phyloP scores from a whole-genome alignment of 2,329 filamentous ascomycete genomes.

The Alternaria gaisen region DNA sequence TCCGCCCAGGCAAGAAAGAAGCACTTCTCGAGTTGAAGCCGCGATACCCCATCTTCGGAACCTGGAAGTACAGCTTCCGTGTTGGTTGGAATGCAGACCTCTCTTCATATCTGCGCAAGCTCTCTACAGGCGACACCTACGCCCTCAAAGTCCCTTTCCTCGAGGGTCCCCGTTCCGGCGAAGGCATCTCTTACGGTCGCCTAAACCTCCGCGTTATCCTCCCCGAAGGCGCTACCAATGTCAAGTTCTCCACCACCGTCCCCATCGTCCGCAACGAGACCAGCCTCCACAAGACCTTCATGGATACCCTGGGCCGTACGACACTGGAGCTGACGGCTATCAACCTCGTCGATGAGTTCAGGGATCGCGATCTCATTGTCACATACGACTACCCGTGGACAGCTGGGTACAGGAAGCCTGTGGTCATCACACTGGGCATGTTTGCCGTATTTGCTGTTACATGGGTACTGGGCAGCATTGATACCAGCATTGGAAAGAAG shows the following conservation, averaged over 20 bases:
- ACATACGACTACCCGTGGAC: conserved; percentile 84
- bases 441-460: conserved; percentile 76
- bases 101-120: conserved; percentile 74
- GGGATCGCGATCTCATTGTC: conserved; percentile 83
- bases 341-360: conserved; percentile 90
- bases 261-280: conserved; percentile 71
- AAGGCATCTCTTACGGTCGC: conserved; percentile 86
- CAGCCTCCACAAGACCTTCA: conserved; percentile 82
- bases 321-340: conserved; percentile 79
- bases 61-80: conserved; percentile 97
- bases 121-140: conserved; percentile 72
- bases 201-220: conserved; percentile 83
- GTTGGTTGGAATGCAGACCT: conserved; percentile 95
- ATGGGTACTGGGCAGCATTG: conserved; percentile 79
- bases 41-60: conserved; percentile 94
- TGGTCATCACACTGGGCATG: conserved; percentile 79
- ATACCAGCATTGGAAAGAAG: conserved; percentile 78
- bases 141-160: conserved; percentile 91
- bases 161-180: conserved; percentile 85
- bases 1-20: conserved; percentile 78
- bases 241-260: conserved; percentile 78
- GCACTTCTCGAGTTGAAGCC: conserved; percentile 90
- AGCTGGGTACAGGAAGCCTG: conserved; percentile 83
- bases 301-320: conserved; percentile 92
- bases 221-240: conserved; percentile 88